These are phyloP conservation scores for Neurospora discreta DNA, from an alignment of 495 filamentous ascomycete species.

Conservation along the genomic window DNA sequence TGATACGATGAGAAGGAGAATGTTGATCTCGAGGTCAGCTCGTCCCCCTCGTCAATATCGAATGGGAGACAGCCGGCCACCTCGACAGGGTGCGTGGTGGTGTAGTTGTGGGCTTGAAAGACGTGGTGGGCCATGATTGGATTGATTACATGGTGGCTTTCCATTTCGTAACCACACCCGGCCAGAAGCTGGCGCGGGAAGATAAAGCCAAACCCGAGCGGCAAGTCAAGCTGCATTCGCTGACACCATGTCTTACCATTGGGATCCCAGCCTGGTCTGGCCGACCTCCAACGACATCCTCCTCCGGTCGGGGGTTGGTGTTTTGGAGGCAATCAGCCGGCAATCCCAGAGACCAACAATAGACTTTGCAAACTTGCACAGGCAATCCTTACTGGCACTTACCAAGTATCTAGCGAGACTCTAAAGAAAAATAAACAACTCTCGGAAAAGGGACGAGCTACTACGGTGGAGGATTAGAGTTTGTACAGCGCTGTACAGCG, in stretches of 20 bases:
- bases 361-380: too few species aligned
- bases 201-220: conserved; percentile 27
- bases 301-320: neutral
- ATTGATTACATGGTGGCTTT: conserved; percentile 8
- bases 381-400: too few species aligned
- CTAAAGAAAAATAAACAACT: neutral
- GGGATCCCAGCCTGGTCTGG: conserved; percentile 8
- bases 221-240: conserved; percentile 10
- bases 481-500: neutral
- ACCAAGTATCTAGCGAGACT: neutral
- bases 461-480: neutral
- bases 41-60: conserved; percentile 7
- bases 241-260: conserved; percentile 4
- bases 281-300: neutral
- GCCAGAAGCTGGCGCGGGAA: conserved; percentile 23
- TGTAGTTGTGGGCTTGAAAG: conserved; percentile 27
- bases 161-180: conserved; percentile 24
- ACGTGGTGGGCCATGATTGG: conserved; percentile 31
- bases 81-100: conserved; percentile 10
- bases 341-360: neutral
- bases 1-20: neutral
- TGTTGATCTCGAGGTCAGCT: conserved; percentile 14
- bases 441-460: neutral
- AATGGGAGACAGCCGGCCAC: conserved; percentile 15
- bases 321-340: neutral